Percentiles rank a stretch among this genome's conserved stretches.
phyloP scores from a whole-genome alignment of 257 asterid species.

The Nicotiana obtusifolia region DNA sequence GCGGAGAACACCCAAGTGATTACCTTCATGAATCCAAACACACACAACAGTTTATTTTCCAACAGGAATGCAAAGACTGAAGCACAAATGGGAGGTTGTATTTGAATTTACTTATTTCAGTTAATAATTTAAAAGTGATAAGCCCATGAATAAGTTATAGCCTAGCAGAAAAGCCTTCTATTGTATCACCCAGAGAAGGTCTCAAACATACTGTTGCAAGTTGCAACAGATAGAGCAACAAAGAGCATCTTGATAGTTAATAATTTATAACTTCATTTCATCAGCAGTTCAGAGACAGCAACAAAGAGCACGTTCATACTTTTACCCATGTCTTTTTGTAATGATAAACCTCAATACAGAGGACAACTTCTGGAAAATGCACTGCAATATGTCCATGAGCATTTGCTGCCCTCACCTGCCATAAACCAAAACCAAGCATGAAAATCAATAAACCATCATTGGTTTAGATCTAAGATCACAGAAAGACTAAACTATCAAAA shows the following conservation, averaged over 20 bases:
- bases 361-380: constrained; percentile 63
- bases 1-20: too few relatives aligned
- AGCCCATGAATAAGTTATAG: not conserved
- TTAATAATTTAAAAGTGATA: too few relatives aligned
- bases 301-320: constrained; percentile 29
- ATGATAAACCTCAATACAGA: constrained; percentile 79
- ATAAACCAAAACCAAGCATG: not conserved
- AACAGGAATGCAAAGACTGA: too few relatives aligned
- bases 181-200: not conserved
- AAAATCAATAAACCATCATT: not conserved
- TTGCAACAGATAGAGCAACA: not conserved
- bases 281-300: not conserved
- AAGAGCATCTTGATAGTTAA: constrained; percentile 8
- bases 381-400: constrained; percentile 38
- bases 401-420: constrained; percentile 54
- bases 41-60: too few relatives aligned
- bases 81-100: too few relatives aligned
- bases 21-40: too few relatives aligned
- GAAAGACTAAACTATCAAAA: not conserved
- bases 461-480: not conserved
- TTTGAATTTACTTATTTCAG: too few relatives aligned
- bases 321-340: constrained; percentile 44
- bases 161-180: not conserved
- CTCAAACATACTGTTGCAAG: not conserved
- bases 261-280: not conserved